A percentile compares a stretch with the other conserved stretches of the same genome.
Evolutionary conservation across 305 asterid genomes (phyloP).

Genomic region (Caryopteris hybrid): DNA sequence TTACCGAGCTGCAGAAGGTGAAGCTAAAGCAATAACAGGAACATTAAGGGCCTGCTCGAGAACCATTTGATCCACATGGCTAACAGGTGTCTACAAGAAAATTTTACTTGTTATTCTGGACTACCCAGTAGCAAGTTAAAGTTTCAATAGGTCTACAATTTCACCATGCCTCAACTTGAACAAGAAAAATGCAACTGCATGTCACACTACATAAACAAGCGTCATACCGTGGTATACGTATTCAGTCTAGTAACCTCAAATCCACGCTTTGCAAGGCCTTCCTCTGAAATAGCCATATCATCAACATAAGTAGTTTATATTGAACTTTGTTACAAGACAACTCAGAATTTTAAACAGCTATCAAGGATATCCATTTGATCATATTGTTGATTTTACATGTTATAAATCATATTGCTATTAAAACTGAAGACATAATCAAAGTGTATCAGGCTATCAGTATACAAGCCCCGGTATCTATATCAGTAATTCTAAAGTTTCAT

Average conservation of each 20-base stretch:
- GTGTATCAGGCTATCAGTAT: not conserved
- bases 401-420: not conserved
- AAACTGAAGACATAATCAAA: not conserved
- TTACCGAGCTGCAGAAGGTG: constrained; percentile 77
- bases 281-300: constrained; percentile 43
- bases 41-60: constrained; percentile 55
- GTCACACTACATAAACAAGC: not conserved
- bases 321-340: not conserved
- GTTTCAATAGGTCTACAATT: not conserved
- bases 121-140: not conserved
- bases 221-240: constrained; percentile 74
- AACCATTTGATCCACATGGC: constrained; percentile 45
- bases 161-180: not conserved
- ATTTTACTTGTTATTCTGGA: not conserved
- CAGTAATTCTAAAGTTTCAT: not conserved
- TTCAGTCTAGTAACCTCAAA: constrained; percentile 73
- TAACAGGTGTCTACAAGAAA: constrained; percentile 46
- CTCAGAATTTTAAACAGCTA: not conserved
- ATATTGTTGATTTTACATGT: not conserved
- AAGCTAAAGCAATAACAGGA: constrained; percentile 82
- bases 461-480: not conserved
- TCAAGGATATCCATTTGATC: not conserved
- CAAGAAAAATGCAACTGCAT: constrained; percentile 3
- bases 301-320: not conserved
- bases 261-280: constrained; percentile 71